Evolutionary conservation across 1,284 basidiomycete genomes (phyloP), one percentile per base, ranked within the genome.

Genomic region (Trametes versicolor): DNA sequence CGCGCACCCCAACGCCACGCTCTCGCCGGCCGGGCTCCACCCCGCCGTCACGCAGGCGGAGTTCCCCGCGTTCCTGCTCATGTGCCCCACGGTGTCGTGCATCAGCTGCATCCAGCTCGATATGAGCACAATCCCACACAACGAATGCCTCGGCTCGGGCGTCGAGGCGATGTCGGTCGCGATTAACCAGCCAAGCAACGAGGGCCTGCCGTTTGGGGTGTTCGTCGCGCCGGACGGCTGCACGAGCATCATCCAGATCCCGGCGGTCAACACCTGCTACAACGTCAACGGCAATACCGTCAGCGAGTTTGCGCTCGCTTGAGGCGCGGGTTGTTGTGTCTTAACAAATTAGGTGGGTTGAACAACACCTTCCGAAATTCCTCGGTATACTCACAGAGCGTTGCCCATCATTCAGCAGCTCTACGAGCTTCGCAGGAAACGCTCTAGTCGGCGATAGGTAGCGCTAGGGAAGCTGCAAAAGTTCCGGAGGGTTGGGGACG

Each of bases 261-360:
- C 58, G 17, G 8, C n/a, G 15, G 43, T 68, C 27, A 68, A 68
- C 61, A 47, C 49, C 10, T 68, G 67, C 63, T 65, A 53, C 61
- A 63, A 63, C 55, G 21, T 63, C 51, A 61, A 29, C 55, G 32
- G 27, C 1, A 45, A 34, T 19, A 34, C 17, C 15, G 59, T 36
- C 52, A 49, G 36, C 17, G 54, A 45, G 17, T 55, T 23, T 32
- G 15, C 41, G 21, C 25, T 55, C 39, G 54, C 41, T n/a, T 54
- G 49, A 50, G n/a, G 21, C 23, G 23, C 45, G 21, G 3, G 10
- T 25, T 4, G 29, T 32, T 32, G 29, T 32, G 29, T 32, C 29
- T 3, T 32, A 32, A 4, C 29, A 32, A 32, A 32, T 8, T 8
- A 3, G 27, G 43, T 45, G 43, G n/a, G 43, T 8, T n/a, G 29